Percentiles rank a stretch among this genome's conserved stretches.
Conservation (phyloP, 164 flowering plant genomes). For the Sedum album region DNA sequence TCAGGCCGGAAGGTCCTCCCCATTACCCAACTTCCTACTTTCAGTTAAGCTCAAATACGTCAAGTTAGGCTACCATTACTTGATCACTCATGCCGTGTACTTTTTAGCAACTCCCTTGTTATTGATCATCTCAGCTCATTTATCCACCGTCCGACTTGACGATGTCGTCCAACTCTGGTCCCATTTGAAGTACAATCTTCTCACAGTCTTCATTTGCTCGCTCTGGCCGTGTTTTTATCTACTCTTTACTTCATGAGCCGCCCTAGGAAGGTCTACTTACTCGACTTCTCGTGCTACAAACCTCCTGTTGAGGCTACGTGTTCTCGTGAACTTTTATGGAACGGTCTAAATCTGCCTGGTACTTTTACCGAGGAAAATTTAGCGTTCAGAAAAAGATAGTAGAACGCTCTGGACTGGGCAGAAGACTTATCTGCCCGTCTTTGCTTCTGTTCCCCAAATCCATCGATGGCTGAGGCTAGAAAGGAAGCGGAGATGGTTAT, state of each 20-base stretch:
- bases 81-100: conserved; percentile 56
- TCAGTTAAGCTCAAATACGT: conserved; percentile 58
- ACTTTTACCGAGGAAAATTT: conserved; percentile 46
- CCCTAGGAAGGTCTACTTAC: conserved; percentile 46
- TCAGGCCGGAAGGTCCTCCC: not conserved
- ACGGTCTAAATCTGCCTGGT: conserved; percentile 26
- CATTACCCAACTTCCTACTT: conserved; percentile 48
- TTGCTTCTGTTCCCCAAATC: conserved; percentile 48
- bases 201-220: conserved; percentile 26
- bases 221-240: conserved; percentile 34
- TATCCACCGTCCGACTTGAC: conserved; percentile 25
- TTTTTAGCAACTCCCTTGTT: conserved; percentile 37
- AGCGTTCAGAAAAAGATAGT: conserved; percentile 58
- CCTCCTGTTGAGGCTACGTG: conserved; percentile 31
- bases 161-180: conserved; percentile 30
- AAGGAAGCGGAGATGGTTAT: conserved; percentile 71
- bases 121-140: conserved; percentile 24
- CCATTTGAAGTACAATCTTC: conserved; percentile 46
- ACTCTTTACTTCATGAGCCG: conserved; percentile 53
- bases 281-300: conserved; percentile 70
- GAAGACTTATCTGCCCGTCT: conserved; percentile 58
- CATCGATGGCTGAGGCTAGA: conserved; percentile 70
- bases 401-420: conserved; percentile 76
- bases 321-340: conserved; percentile 43
- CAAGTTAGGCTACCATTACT: conserved; percentile 67